Conservation (phyloP, 148 eudicot genomes). For the Bassia scoparia region DNA sequence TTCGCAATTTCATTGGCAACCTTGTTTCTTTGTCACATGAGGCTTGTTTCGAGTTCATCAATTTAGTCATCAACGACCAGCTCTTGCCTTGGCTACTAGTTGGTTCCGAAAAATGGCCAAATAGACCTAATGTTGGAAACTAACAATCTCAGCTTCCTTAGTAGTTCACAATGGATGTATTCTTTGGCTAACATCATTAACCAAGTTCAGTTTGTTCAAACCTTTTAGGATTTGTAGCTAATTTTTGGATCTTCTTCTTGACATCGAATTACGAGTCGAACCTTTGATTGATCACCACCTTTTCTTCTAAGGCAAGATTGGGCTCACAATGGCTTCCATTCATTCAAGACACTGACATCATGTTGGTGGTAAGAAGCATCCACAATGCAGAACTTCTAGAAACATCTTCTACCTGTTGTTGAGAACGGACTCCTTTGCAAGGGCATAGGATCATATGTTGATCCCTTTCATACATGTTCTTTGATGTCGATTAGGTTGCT, state of each 20-base stretch:
- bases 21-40: not conserved
- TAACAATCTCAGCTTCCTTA: slow-evolving; percentile 27
- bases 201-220: slow-evolving; percentile 1
- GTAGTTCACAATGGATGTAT: slow-evolving; percentile 3
- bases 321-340: slow-evolving; percentile 25
- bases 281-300: slow-evolving; percentile 2
- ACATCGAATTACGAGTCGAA: slow-evolving; percentile 19
- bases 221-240: slow-evolving; percentile 19
- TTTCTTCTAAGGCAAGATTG: slow-evolving; percentile 28
- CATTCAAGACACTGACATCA: slow-evolving; percentile 25
- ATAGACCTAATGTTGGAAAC: slow-evolving; percentile 22
- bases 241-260: slow-evolving; percentile 27
- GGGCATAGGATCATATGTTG: slow-evolving; percentile 9
- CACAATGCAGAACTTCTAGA: slow-evolving; percentile 30
- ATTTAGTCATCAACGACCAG: slow-evolving; percentile 29
- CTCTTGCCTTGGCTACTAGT: slow-evolving; percentile 16
- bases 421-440: slow-evolving; percentile 17
- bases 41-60: slow-evolving; percentile 24
- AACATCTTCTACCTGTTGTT: slow-evolving; percentile 19
- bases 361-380: slow-evolving; percentile 28
- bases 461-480: slow-evolving; percentile 16
- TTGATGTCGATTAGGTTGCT: slow-evolving; percentile 1
- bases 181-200: not conserved
- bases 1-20: slow-evolving; percentile 13
- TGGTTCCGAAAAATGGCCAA: slow-evolving; percentile 8